phyloP scores from a whole-genome alignment of 306 rosid species.

The Arachis hypogaea region DNA sequence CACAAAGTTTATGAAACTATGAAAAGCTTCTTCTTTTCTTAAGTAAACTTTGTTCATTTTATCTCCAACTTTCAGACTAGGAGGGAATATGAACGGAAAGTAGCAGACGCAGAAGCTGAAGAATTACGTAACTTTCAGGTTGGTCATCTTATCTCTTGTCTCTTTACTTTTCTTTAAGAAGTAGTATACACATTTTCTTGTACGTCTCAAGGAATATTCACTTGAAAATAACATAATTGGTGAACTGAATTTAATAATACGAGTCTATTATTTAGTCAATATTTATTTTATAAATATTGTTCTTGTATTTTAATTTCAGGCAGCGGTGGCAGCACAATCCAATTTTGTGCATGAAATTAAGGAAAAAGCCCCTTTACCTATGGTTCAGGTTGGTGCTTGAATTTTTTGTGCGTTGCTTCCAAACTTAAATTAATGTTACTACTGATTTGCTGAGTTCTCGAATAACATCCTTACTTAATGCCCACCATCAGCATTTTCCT shows the following conservation, averaged over 20 bases:
- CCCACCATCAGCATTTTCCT: conserved; percentile 22
- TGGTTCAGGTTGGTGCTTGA: conserved; percentile 58
- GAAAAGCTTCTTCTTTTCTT: conserved; percentile 22
- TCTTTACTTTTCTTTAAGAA: not conserved
- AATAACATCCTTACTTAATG: conserved; percentile 5
- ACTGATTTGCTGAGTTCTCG: conserved; percentile 24
- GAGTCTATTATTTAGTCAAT: conserved; percentile 20
- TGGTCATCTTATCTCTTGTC: conserved; percentile 33
- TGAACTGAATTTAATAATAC: not conserved
- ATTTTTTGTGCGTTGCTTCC: conserved; percentile 3
- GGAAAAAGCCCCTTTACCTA: conserved; percentile 59
- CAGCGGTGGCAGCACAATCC: conserved; percentile 72
- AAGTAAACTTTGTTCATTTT: conserved; percentile 7
- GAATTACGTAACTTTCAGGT: conserved; percentile 82
- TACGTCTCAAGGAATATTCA: not conserved
- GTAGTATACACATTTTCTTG: not conserved
- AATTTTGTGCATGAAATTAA: conserved; percentile 61
- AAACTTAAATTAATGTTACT: conserved; percentile 8
- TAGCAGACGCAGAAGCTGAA: conserved; percentile 78
- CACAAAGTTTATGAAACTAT: conserved; percentile 30
- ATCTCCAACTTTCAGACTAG: conserved; percentile 54
- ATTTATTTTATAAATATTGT: conserved; percentile 32
- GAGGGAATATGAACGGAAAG: conserved; percentile 75
- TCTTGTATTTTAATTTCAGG: conserved; percentile 55
- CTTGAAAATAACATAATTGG: conserved; percentile 5